Evolutionary conservation across 805 yeast genomes (phyloP).

Genomic region (Yarrowia porcina): DNA sequence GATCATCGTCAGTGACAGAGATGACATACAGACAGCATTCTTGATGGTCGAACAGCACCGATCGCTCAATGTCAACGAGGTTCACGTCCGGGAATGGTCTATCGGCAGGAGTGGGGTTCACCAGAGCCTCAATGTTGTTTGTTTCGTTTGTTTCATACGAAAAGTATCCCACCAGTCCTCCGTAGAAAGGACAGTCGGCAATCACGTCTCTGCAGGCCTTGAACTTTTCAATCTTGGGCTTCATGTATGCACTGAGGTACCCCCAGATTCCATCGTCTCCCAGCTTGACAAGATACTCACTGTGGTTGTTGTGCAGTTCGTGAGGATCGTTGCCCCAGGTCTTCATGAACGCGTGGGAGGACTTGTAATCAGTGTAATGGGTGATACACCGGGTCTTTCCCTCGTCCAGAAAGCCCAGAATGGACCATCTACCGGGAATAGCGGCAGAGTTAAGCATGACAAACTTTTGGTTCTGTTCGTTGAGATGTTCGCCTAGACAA

Average conservation of each 20-base stretch:
- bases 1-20: slow-evolving; percentile 47
- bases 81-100: slow-evolving; percentile 57
- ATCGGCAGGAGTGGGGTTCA: slow-evolving; percentile 41
- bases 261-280: slow-evolving; percentile 46
- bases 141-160: slow-evolving; percentile 63
- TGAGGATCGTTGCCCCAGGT: slow-evolving; percentile 27
- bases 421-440: slow-evolving; percentile 81
- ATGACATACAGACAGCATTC: slow-evolving; percentile 49
- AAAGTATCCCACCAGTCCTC: slow-evolving; percentile 85
- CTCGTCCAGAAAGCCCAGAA: slow-evolving; percentile 57
- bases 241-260: slow-evolving; percentile 50
- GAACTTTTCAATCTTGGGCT: slow-evolving; percentile 34
- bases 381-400: slow-evolving; percentile 28
- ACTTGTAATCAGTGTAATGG: slow-evolving; percentile 29
- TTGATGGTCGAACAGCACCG: slow-evolving; percentile 53
- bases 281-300: slow-evolving; percentile 6
- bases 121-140: slow-evolving; percentile 37
- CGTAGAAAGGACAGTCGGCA: slow-evolving; percentile 52
- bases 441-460: slow-evolving; percentile 74
- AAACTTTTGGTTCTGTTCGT: slow-evolving; percentile 43
- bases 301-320: slow-evolving; percentile 9
- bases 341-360: slow-evolving; percentile 27
- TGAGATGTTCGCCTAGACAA: not conserved
- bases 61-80: slow-evolving; percentile 65
- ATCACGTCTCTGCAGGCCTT: slow-evolving; percentile 28